Evolutionary conservation across 352 stramenopile species (phyloP).

Genomic region (Phytophthora foliorum): DNA sequence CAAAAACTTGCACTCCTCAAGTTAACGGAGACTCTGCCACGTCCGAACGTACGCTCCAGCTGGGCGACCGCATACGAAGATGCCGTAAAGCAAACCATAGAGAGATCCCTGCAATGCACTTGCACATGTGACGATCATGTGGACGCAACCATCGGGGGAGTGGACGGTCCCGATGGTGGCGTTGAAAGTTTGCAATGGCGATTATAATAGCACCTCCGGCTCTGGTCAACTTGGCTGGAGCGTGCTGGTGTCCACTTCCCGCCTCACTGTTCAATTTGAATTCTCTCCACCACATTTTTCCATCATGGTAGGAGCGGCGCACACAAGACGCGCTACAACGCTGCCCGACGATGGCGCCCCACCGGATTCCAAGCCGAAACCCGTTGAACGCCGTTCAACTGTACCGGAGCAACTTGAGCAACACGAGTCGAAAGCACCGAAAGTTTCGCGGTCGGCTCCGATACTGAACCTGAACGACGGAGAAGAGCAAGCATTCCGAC

Average conservation of each 20-base stretch:
- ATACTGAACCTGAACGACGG: conserved; percentile 35
- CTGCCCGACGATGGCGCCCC: conserved; percentile 6
- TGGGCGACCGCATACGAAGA: conserved; percentile 18
- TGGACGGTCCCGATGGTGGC: conserved; percentile 28
- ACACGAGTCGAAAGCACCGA: conserved; percentile 17
- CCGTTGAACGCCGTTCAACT: conserved; percentile 21
- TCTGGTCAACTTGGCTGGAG: conserved; percentile 29
- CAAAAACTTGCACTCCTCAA: conserved; percentile 17
- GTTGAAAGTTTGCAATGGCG: conserved; percentile 27
- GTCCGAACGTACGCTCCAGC: conserved; percentile 16
- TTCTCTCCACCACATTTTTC: neutral
- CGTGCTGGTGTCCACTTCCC: neutral
- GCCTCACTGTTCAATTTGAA: conserved; percentile 30
- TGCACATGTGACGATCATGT: conserved; percentile 25
- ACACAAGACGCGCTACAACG: conserved; percentile 29
- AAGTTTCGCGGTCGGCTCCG: neutral
- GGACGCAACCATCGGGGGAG: conserved; percentile 32
- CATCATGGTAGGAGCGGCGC: conserved; percentile 6
- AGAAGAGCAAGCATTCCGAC: conserved; percentile 40
- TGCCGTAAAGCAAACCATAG: conserved; percentile 13
- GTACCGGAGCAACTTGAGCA: conserved; percentile 7
- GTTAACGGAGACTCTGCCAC: conserved; percentile 29
- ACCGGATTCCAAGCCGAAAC: conserved; percentile 2
- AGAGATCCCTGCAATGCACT: conserved; percentile 13
- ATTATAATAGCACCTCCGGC: conserved; percentile 34